Base-by-base conservation (phyloP, 768 basidiomycete genomes). In the Nevesoporus exiguus region DNA sequence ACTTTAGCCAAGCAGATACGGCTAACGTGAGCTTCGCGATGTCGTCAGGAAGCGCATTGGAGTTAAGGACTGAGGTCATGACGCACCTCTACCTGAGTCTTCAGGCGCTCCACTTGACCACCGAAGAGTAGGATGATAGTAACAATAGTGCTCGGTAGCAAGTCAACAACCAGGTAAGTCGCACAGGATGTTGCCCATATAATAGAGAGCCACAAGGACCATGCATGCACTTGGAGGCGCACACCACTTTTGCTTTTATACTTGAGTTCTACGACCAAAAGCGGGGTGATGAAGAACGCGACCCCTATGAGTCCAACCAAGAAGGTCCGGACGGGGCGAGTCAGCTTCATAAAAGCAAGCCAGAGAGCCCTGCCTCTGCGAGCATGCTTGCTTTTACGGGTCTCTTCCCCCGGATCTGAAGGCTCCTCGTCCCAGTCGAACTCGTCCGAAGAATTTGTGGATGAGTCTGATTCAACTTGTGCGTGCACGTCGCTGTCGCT, bases 361-460 rank as follows among this genome's bases (percentile, higher is more conserved):
- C 81, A 90, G 43, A 89, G 64, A 31, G 78, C 75, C 42, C 85
- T 78, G 47, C 83, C 81, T 46, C 88, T 78, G 60, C 77, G 82
- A 4, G 84, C 85, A 61, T 81, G 81, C 25, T 64, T 58, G 47
- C 67, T 62, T 11, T 64, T 61, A 39, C 40, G 56, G 3, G 48
- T 52, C 30, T 58, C 68, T 46, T 62, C 55, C 31, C 66, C 69
- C 22, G 77, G 77, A 17, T 17, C 36, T 36, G 67, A 58, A 41
- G 53, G 51, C 14, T 84, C 83, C 48, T 83, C 79, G 51, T 88
- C 84, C 86, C 86, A 87, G 73, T 88, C 77, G 59, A 90, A 88
- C 61, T 88, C 84, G 63, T 88, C 86, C 10, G 78, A 80, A 3
- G 81, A 77, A 59, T 83, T 80, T 13, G 85, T 85, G 25, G 74